Evolutionary conservation across 306 rosid genomes (phyloP).

Genomic region (Pterocarpus macrocarpus): DNA sequence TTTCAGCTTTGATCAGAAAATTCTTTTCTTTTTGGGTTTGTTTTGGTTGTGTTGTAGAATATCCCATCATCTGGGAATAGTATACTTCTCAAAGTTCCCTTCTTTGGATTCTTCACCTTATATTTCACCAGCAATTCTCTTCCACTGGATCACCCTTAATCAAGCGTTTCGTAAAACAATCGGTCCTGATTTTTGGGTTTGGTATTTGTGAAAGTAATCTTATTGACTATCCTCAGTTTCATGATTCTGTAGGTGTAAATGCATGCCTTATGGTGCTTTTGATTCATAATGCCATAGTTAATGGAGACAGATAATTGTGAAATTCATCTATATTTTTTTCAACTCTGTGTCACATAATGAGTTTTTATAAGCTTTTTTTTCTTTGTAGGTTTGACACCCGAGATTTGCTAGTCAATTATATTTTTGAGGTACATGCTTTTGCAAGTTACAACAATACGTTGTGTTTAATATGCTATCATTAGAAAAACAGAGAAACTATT

Average conservation of each 20-base stretch:
- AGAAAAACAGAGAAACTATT: conserved; percentile 46
- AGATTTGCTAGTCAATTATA: conserved; percentile 67
- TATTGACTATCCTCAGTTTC: conserved; percentile 29
- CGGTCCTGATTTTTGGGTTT: conserved; percentile 36
- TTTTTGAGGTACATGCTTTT: conserved; percentile 42
- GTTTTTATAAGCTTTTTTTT: conserved; percentile 59
- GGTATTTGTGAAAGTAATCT: conserved; percentile 23
- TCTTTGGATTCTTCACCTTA: conserved; percentile 39
- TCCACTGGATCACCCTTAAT: conserved; percentile 39
- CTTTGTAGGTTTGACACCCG: conserved; percentile 81
- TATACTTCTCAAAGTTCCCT: conserved; percentile 62
- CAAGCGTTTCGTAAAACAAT: not conserved
- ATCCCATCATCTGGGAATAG: conserved; percentile 61
- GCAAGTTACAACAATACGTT: conserved; percentile 12
- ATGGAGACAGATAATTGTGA: conserved; percentile 44
- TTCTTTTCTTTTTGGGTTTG: conserved; percentile 51
- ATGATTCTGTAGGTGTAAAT: conserved; percentile 35
- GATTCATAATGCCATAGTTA: conserved; percentile 31
- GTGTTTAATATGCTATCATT: conserved; percentile 31
- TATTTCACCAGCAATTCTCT: conserved; percentile 34
- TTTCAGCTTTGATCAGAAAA: conserved; percentile 48
- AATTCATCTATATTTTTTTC: conserved; percentile 34
- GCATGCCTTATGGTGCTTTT: conserved; percentile 39
- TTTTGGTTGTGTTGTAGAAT: conserved; percentile 60
- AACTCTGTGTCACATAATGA: conserved; percentile 51